Base-by-base conservation (phyloP, 495 filamentous ascomycete genomes). In the Hypoxylon intermedium region DNA sequence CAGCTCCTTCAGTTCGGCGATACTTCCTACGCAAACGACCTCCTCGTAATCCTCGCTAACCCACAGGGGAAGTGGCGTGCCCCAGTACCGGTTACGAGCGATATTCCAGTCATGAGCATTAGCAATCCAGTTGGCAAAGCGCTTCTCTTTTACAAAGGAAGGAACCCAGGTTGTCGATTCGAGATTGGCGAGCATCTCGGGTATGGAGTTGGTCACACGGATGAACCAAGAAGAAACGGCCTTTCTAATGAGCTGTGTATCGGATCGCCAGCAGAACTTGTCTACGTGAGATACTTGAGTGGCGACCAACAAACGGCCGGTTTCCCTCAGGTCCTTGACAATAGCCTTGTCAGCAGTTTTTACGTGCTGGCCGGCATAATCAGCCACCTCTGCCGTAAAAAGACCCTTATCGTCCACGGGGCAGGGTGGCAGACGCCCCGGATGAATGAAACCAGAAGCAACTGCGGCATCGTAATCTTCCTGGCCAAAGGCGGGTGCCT, bases 71-170 rank as follows among this genome's bases (percentile, higher is more conserved):
- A 98, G 83, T 0, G 94, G 94, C 0, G 94, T 98, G 57, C 94
- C 94, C 94, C 94, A 98, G 74, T 96, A 98, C 48, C 94, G 84
- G 73, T 96, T 97, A 34, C 94, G 83, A 40, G 92, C 95, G 31
- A 98, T 87, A 72, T 97, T 97, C 94, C 94, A 98, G 75, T 98
- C 94, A 36, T 89, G 86, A n/a, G 94, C 92, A 71, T 93, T 96
- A 30, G 83, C 79, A 55, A 92, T 91, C 90, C 95, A 96, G 72
- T 82, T 85, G 13, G 30, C 40, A 68, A 98, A 98, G 23, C 94
- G 83, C 53, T 88, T 89, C 57, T 97, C 93, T 73, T 97, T 98
- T 36, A 98, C 92, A 61, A 91, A 89, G 1, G 82, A 85, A 1
- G 94, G 94, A 9, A 97, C 93, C 94, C 94, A 98, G 70, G 96